Conservation (phyloP, 495 filamentous ascomycete species). For the Trichocladium antarcticum region DNA sequence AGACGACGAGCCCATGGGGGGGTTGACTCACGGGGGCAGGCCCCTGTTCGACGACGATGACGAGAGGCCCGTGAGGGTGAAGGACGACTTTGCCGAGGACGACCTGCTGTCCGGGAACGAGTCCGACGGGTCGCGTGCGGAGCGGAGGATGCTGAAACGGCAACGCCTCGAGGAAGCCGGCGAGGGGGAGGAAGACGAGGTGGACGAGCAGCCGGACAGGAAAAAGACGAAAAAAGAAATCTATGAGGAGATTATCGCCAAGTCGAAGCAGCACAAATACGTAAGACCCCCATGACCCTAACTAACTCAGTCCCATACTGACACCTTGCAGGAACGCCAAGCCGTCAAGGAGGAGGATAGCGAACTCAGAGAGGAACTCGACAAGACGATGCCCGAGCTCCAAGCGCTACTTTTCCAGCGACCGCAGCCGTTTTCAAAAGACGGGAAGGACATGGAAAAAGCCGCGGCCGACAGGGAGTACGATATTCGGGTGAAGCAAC, state of each 20-base stretch:
- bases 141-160: slow-evolving; percentile 49
- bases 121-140: slow-evolving; percentile 37
- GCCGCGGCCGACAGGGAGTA: slow-evolving; percentile 66
- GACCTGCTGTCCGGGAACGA: slow-evolving; percentile 50
- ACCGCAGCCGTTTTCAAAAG: slow-evolving; percentile 29
- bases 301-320: neutral
- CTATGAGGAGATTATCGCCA: slow-evolving; percentile 94
- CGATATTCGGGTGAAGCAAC: slow-evolving; percentile 66
- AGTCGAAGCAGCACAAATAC: slow-evolving; percentile 89
- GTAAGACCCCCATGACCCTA: slow-evolving; percentile 33
- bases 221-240: slow-evolving; percentile 93
- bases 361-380: slow-evolving; percentile 47
- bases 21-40: slow-evolving; percentile 76
- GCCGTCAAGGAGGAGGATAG: slow-evolving; percentile 88
- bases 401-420: slow-evolving; percentile 52
- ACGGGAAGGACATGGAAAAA: slow-evolving; percentile 54
- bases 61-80: slow-evolving; percentile 11
- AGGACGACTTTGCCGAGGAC: slow-evolving; percentile 64
- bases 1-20: slow-evolving; percentile 57
- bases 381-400: slow-evolving; percentile 66
- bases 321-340: slow-evolving; percentile 46
- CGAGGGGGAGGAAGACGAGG: slow-evolving; percentile 32
- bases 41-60: slow-evolving; percentile 48
- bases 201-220: slow-evolving; percentile 50
- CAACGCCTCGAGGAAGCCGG: slow-evolving; percentile 34